phyloP scores from a whole-genome alignment of 1,284 basidiomycete species.

The Inonotus hispidus region DNA sequence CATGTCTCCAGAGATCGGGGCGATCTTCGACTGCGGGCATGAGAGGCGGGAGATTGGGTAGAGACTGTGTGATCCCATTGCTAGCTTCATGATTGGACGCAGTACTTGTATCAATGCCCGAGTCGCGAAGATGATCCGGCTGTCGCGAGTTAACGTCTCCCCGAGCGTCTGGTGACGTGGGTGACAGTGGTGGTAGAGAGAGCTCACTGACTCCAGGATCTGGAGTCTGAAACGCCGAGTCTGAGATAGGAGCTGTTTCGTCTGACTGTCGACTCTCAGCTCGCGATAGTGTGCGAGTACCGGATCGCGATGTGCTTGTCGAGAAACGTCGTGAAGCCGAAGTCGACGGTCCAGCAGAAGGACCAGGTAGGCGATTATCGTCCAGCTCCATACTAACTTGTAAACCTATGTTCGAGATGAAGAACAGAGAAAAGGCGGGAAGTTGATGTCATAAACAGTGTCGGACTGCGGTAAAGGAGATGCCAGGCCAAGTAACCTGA shows the following conservation, averaged over 20 bases:
- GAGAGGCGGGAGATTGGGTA: not conserved
- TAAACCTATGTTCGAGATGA: not conserved
- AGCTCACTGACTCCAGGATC: not conserved
- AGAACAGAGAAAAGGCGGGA: not conserved
- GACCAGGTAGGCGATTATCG: not conserved
- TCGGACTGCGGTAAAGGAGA: not conserved
- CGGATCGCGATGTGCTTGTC: not conserved
- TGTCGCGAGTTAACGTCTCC: not conserved
- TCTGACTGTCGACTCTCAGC: not conserved
- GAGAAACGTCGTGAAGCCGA: not conserved
- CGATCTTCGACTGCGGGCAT: conserved; percentile 2
- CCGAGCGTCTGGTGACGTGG: not conserved
- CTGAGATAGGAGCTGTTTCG: not conserved
- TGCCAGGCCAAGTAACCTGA: not conserved
- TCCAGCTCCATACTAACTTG: not conserved
- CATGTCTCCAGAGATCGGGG: conserved; percentile 5
- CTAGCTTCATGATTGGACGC: not conserved
- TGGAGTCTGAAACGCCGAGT: not conserved
- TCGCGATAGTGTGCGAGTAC: not conserved
- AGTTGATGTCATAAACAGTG: not conserved
- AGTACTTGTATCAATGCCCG: conserved; percentile 5
- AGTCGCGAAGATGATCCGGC: conserved; percentile 1
- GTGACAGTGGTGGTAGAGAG: not conserved
- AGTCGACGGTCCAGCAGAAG: not conserved
- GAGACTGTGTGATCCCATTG: not conserved